Percentiles rank a stretch among this genome's conserved stretches.
These are phyloP conservation scores for Alternaria alternata DNA, from an alignment of 2,329 filamentous ascomycete species.

Conservation along the genomic window DNA sequence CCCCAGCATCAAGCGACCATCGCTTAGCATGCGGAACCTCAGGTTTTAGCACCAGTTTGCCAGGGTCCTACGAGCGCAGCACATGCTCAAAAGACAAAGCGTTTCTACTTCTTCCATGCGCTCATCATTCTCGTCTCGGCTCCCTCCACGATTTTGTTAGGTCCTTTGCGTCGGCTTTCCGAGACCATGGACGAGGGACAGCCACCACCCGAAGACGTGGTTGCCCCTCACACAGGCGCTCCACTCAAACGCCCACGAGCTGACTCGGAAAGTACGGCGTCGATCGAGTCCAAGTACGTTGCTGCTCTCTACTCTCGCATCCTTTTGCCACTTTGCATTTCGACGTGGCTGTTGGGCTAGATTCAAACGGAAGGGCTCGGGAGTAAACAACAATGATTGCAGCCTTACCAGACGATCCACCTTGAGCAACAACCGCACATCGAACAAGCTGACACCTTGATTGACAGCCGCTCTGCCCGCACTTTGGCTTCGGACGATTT, in stretches of 20 bases:
- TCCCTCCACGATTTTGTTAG: constrained; percentile 21
- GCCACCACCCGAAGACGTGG: constrained; percentile 49
- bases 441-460: constrained; percentile 9
- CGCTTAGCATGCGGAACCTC: constrained; percentile 33
- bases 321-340: background rate
- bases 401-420: background rate
- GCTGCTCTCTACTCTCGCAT: constrained; percentile 8
- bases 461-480: constrained; percentile 45
- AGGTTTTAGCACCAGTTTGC: constrained; percentile 20
- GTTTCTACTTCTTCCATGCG: constrained; percentile 7
- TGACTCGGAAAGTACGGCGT: constrained; percentile 45
- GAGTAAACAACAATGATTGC: background rate
- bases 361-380: background rate
- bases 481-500: constrained; percentile 58
- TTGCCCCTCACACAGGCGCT: constrained; percentile 46
- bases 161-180: constrained; percentile 36
- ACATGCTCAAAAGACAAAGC: constrained; percentile 7
- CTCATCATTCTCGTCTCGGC: constrained; percentile 27
- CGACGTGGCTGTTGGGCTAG: background rate
- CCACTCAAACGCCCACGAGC: constrained; percentile 44
- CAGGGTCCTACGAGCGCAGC: constrained; percentile 15
- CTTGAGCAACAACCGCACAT: background rate
- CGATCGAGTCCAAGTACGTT: constrained; percentile 46
- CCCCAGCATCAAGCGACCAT: constrained; percentile 32
- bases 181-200: constrained; percentile 48